Evolutionary conservation across 192 early-diverging fungal species (phyloP), one percentile per base, ranked within the genome.

Genomic region (Tieghemiomyces parasiticus): DNA sequence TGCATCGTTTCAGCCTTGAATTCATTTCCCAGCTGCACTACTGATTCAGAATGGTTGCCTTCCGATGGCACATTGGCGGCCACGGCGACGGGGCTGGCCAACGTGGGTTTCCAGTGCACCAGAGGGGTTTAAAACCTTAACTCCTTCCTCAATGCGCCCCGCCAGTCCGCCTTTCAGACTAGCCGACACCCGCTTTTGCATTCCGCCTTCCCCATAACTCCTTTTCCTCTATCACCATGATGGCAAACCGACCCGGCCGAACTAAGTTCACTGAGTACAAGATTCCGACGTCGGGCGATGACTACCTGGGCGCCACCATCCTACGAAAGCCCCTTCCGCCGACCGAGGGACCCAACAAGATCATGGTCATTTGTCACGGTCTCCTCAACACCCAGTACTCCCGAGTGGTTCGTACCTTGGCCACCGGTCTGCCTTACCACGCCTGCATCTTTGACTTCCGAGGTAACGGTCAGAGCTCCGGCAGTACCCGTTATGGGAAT

Each of bases 401-500:
- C 3, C 62, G 66, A 10, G 59, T 71, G 35, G 60, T 73, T 30
- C 51, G 16, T 0, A 26, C 46, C 19, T 35, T 81, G 28, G 68
- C 72, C 20, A 22, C 35, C 10, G 35, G 58, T 3, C 63, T 69
- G 31, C 55, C 63, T 10, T 63, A 69, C n/a, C 58, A 65, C 2
- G 65, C 70, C 3, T 46, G 77, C 2, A 59, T 70, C 24, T 72
- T 81, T 47, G 80, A 81, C 48, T 81, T 79, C 52, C 78, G 65
- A 26, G 80, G 80, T 24, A 79, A 76, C 63, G 80, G 80, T 2
- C 59, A 56, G 25, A 79, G 77, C 62, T 71, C 68, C 2, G 80
- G 80, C 3, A 54, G 34, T 20, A 81, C 80, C 22, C 63, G 58
- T 24, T 79, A 79, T 60, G 78, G 75, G 46, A 78, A 81, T 60